phyloP scores from a whole-genome alignment of 768 basidiomycete genomes.

The Suillus paluster region DNA sequence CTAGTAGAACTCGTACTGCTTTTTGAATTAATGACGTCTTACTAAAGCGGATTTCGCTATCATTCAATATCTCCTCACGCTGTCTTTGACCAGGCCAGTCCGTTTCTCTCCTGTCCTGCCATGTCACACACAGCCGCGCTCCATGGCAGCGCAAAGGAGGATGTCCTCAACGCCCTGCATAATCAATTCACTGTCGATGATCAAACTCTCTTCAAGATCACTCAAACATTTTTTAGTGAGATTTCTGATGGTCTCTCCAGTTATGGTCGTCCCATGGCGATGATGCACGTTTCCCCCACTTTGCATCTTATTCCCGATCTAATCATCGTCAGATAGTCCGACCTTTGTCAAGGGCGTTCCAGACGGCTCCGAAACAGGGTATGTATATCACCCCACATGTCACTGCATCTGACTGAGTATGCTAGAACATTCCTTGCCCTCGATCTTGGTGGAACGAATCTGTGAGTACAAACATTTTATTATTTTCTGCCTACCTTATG shows the following conservation, averaged over 20 bases:
- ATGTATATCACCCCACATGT: conserved; percentile 29
- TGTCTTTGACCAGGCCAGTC: not conserved
- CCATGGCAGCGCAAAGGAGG: conserved; percentile 47
- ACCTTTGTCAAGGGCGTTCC: conserved; percentile 96
- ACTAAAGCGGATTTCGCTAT: not conserved
- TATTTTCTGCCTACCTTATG: not conserved
- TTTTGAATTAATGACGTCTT: not conserved
- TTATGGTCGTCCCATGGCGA: conserved; percentile 86
- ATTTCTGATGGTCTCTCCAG: conserved; percentile 70
- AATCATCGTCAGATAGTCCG: conserved; percentile 54
- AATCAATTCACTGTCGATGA: conserved; percentile 71
- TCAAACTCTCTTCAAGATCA: conserved; percentile 67
- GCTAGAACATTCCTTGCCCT: conserved; percentile 91
- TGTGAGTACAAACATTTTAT: conserved; percentile 56
- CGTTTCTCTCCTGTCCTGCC: not conserved
- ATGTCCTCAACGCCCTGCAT: conserved; percentile 67
- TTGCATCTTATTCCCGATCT: not conserved
- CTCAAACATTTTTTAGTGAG: conserved; percentile 80
- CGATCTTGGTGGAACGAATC: conserved; percentile 96
- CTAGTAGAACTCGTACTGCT: not conserved
- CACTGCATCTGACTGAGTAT: conserved; percentile 6
- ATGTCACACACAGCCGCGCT: conserved; percentile 48
- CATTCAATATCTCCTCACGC: conserved; percentile 1
- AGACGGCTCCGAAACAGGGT: conserved; percentile 94
- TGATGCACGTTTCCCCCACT: conserved; percentile 67